A percentile compares a stretch with the other conserved stretches of the same genome.
phyloP scores from a whole-genome alignment of 176 grass and related monocot genomes.

The Stipa capillata region DNA sequence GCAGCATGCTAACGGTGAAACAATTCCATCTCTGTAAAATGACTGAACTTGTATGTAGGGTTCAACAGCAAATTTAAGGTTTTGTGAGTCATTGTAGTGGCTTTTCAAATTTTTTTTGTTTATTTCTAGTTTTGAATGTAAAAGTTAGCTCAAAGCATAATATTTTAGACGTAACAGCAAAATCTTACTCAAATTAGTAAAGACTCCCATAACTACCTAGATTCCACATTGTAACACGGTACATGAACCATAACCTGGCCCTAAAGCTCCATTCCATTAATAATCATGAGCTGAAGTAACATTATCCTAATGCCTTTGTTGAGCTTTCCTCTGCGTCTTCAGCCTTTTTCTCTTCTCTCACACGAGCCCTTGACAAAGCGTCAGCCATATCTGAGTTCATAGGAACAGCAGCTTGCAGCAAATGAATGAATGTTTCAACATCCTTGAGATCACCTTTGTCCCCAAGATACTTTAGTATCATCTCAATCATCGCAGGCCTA shows the following conservation, averaged over 20 bases:
- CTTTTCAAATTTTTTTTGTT: too few species aligned
- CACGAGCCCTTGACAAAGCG: slow-evolving; percentile 39
- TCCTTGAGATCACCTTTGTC: slow-evolving; percentile 46
- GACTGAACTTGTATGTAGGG: background rate
- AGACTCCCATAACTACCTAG: background rate
- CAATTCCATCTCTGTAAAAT: background rate
- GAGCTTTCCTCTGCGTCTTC: slow-evolving; percentile 19
- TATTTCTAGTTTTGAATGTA: too few species aligned
- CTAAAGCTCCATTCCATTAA: background rate
- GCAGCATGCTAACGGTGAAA: background rate
- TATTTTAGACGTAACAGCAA: too few species aligned
- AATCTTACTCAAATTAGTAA: too few species aligned
- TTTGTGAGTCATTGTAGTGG: too few species aligned
- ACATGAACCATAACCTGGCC: background rate
- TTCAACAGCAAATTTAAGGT: too few species aligned
- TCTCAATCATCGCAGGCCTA: slow-evolving; percentile 38
- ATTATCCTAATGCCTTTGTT: background rate
- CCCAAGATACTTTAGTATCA: slow-evolving; percentile 54
- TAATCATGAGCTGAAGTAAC: background rate
- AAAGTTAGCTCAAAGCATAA: too few species aligned
- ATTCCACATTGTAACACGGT: background rate
- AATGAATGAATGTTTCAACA: slow-evolving; percentile 46
- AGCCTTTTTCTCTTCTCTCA: slow-evolving; percentile 42
- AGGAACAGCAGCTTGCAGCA: slow-evolving; percentile 60
- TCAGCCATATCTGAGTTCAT: slow-evolving; percentile 49